Percentiles rank a stretch among this genome's conserved stretches.
Conservation (phyloP, 495 filamentous ascomycete species). For the Hypoxylon lienhwacheense region DNA sequence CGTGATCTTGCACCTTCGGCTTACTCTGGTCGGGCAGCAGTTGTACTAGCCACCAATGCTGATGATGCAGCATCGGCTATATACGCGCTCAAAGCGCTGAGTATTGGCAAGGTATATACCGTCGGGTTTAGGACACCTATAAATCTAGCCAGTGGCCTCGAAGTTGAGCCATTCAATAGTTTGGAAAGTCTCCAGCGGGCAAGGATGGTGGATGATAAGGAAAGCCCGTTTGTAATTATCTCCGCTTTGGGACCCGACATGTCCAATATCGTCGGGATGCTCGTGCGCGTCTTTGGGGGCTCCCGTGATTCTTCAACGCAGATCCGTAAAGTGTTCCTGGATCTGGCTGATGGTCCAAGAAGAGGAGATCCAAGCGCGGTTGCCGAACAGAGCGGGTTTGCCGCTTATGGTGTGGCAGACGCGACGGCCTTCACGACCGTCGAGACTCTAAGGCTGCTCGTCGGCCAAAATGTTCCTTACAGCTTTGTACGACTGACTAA, state of each 20-base stretch:
- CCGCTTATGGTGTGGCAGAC: conserved; percentile 75
- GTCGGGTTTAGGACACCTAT: conserved; percentile 76
- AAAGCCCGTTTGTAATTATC: conserved; percentile 77
- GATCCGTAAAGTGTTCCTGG: conserved; percentile 75
- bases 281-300: conserved; percentile 66
- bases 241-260: conserved; percentile 77
- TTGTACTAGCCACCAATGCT: conserved; percentile 67
- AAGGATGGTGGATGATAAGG: conserved; percentile 46
- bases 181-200: conserved; percentile 76
- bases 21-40: conserved; percentile 71
- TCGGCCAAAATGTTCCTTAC: conserved; percentile 83
- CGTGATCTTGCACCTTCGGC: conserved; percentile 80
- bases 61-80: conserved; percentile 74
- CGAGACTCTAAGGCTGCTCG: conserved; percentile 72
- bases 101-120: conserved; percentile 76
- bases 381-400: conserved; percentile 72
- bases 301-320: conserved; percentile 51
- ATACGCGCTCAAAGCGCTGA: conserved; percentile 74
- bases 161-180: conserved; percentile 72
- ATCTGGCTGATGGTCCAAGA: conserved; percentile 68
- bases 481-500: conserved; percentile 81
- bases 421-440: conserved; percentile 81
- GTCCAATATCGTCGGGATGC: conserved; percentile 74
- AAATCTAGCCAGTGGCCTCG: conserved; percentile 60
- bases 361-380: conserved; percentile 70